Conservation (phyloP, 257 asterid species). For the Verbascum thapsus region DNA sequence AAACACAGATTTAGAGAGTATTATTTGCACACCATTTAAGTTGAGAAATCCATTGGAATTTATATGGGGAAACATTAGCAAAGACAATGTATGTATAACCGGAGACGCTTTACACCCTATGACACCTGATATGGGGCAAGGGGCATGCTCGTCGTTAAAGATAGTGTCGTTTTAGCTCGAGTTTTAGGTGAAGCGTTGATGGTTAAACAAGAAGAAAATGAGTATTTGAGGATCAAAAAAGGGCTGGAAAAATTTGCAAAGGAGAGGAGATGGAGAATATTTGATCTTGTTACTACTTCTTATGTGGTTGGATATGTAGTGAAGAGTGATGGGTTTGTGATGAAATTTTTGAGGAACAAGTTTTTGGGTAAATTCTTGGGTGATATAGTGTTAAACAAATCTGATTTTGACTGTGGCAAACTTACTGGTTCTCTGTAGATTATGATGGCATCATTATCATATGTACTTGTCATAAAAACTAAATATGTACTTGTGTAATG, state of each 20-base stretch:
- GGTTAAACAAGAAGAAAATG: constrained; percentile 16
- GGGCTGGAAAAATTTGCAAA: constrained; percentile 39
- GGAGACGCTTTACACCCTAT: constrained; percentile 50
- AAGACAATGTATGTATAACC: constrained; percentile 35
- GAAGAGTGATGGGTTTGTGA: constrained; percentile 36
- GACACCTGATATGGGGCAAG: constrained; percentile 56
- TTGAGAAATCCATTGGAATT: constrained; percentile 43
- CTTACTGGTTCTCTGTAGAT: constrained; percentile 27
- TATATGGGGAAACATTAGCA: constrained; percentile 38
- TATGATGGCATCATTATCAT: too few relatives aligned
- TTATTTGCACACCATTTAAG: constrained; percentile 34
- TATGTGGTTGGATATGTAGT: constrained; percentile 41
- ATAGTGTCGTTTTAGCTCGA: constrained; percentile 35
- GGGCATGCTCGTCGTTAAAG: constrained; percentile 47
- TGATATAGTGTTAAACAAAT: constrained; percentile 30
- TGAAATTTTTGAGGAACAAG: constrained; percentile 41
- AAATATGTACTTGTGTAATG: too few relatives aligned
- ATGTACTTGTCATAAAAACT: too few relatives aligned
- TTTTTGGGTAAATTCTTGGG: constrained; percentile 32
- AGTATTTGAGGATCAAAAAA: constrained; percentile 27
- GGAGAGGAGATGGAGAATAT: constrained; percentile 51
- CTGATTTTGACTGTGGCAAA: constrained; percentile 39
- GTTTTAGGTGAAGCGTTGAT: constrained; percentile 33
- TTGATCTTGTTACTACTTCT: constrained; percentile 38
- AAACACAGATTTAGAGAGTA: constrained; percentile 28